phyloP scores from a whole-genome alignment of 2,329 filamentous ascomycete genomes.

The Xylariaceae sp. region DNA sequence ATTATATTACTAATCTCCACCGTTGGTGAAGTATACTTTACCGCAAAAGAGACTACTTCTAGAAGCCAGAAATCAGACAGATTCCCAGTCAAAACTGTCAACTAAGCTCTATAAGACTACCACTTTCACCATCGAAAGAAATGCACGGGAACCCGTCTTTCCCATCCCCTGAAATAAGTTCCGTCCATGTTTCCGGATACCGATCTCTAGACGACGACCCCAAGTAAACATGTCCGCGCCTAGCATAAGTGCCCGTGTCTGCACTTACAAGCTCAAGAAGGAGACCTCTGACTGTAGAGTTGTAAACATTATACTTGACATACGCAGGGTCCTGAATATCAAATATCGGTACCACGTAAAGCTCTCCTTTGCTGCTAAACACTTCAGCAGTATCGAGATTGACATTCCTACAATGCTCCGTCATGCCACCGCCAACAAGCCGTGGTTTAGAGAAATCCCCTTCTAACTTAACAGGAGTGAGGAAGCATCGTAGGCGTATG shows the following conservation, averaged over 20 bases:
- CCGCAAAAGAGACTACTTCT: too few relatives aligned
- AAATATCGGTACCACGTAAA: neutral
- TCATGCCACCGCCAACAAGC: neutral
- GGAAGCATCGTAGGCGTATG: neutral
- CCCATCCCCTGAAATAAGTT: neutral
- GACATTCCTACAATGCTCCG: neutral
- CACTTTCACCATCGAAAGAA: neutral
- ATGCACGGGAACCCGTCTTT: slow-evolving; percentile 3
- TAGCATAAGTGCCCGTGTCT: neutral
- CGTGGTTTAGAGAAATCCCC: neutral
- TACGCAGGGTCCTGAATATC: neutral
- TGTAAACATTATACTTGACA: neutral
- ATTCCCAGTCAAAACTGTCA: too few relatives aligned
- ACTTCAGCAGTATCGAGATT: neutral
- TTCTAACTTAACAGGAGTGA: neutral
- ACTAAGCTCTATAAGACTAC: too few relatives aligned
- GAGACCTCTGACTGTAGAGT: neutral
- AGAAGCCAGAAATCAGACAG: too few relatives aligned
- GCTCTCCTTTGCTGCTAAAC: neutral
- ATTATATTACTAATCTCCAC: too few relatives aligned
- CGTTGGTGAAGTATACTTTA: too few relatives aligned
- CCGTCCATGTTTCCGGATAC: neutral
- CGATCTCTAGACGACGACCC: neutral
- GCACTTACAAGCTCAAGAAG: neutral
- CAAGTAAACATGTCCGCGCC: neutral